Conservation (phyloP, 768 basidiomycete species). For the Tricholoma flavovirens region DNA sequence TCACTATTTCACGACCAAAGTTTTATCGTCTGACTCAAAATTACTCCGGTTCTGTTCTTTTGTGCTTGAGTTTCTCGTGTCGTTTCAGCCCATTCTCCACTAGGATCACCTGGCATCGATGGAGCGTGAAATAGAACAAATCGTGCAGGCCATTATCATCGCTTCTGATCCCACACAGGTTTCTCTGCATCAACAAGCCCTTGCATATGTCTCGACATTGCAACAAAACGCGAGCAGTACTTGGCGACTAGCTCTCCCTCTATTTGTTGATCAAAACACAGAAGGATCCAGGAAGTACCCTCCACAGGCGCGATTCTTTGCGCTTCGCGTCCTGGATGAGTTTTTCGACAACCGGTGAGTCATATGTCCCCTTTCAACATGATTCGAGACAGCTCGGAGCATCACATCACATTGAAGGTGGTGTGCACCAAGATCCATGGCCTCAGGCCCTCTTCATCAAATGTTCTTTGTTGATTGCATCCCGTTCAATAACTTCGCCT, state of each 20-base stretch:
- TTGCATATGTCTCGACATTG: constrained; percentile 74
- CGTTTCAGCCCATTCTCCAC: not conserved
- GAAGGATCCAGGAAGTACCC: constrained; percentile 66
- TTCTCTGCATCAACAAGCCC: constrained; percentile 76
- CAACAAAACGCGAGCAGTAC: constrained; percentile 69
- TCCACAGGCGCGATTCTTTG: constrained; percentile 72
- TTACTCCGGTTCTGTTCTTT: not conserved
- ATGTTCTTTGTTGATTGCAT: not conserved
- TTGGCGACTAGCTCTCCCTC: constrained; percentile 76
- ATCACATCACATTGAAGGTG: not conserved
- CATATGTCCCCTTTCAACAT: constrained; percentile 3
- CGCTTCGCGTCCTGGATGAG: constrained; percentile 73
- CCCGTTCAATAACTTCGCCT: not conserved
- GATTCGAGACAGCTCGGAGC: not conserved
- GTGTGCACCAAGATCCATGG: not conserved
- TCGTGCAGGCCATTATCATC: constrained; percentile 82
- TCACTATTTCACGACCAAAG: constrained; percentile 18
- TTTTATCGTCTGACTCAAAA: constrained; percentile 13
- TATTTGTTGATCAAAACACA: constrained; percentile 59
- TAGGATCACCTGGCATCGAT: constrained; percentile 29
- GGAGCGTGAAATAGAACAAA: constrained; percentile 72
- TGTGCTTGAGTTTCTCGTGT: constrained; percentile 3
- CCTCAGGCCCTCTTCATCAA: not conserved
- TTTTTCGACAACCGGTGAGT: constrained; percentile 80
- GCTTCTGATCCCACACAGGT: constrained; percentile 75